Conservation (phyloP, 768 basidiomycete species). For the Paxillus ammoniavirescens region DNA sequence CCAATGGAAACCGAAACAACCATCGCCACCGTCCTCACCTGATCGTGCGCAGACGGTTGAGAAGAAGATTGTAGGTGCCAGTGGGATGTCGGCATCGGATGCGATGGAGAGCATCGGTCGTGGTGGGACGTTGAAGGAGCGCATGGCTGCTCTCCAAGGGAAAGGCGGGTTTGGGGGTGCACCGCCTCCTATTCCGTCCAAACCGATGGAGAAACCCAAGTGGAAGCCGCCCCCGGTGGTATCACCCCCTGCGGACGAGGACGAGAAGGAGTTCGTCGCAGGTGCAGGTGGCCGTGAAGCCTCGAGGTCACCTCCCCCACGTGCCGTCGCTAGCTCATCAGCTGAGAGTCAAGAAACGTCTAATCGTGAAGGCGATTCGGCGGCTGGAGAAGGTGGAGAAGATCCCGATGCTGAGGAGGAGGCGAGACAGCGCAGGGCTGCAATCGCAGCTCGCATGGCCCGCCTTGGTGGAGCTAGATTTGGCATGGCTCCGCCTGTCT, state of each 20-base stretch:
- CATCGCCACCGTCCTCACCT: conserved; percentile 42
- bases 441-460: conserved; percentile 92
- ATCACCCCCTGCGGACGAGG: conserved; percentile 43
- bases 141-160: conserved; percentile 93
- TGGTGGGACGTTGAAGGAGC: conserved; percentile 81
- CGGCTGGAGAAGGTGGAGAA: conserved; percentile 19
- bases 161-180: conserved; percentile 69
- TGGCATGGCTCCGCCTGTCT: conserved; percentile 76
- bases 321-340: conserved; percentile 13
- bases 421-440: conserved; percentile 76
- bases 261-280: conserved; percentile 34
- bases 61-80: conserved; percentile 23
- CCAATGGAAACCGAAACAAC: conserved; percentile 69
- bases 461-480: conserved; percentile 83
- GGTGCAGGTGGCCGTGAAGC: conserved; percentile 21
- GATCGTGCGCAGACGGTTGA: conserved; percentile 15
- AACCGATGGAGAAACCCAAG: conserved; percentile 70
- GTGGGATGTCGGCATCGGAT: conserved; percentile 79
- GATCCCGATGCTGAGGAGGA: conserved; percentile 56
- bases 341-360: conserved; percentile 12
- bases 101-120: conserved; percentile 84
- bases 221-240: conserved; percentile 80
- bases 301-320: conserved; percentile 37
- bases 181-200: conserved; percentile 47
- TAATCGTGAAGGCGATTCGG: conserved; percentile 28